These are phyloP conservation scores for Malassezia restricta DNA, from an alignment of 1,284 basidiomycete species.

Conservation along the genomic window DNA sequence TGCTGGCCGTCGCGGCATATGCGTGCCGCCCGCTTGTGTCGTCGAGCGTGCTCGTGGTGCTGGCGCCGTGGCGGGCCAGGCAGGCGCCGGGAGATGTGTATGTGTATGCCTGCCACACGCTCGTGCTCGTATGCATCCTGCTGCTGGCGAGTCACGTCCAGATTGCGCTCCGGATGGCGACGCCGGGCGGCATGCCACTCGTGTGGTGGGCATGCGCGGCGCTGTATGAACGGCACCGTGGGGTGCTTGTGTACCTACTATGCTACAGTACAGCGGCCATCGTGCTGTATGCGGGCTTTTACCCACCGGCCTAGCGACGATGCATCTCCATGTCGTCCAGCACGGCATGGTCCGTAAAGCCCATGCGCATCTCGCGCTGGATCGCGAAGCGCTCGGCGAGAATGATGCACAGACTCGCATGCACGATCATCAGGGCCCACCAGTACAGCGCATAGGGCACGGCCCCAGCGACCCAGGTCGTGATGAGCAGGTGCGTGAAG, in stretches of 20 bases:
- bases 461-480: conserved; percentile 75
- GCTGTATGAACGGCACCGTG: conserved; percentile 11
- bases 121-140: conserved; percentile 54
- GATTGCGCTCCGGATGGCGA: conserved; percentile 68
- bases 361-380: conserved; percentile 64
- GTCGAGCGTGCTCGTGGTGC: neutral
- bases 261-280: conserved; percentile 62
- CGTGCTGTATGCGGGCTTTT: conserved; percentile 72
- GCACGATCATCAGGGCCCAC: conserved; percentile 55
- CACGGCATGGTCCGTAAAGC: conserved; percentile 7
- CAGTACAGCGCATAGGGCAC: conserved; percentile 57
- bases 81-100: conserved; percentile 17
- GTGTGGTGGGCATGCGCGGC: conserved; percentile 59
- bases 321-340: neutral
- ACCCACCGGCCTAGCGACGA: conserved; percentile 67
- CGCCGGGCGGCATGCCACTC: conserved; percentile 58
- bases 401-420: conserved; percentile 63
- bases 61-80: neutral
- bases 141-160: conserved; percentile 76
- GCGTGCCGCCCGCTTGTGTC: neutral
- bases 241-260: conserved; percentile 53
- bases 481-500: conserved; percentile 78
- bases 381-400: conserved; percentile 79
- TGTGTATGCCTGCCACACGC: conserved; percentile 60
- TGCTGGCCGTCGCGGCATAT: conserved; percentile 36